Evolutionary conservation across 345 rosid species (phyloP).

Genomic region (Moringa oleifera): DNA sequence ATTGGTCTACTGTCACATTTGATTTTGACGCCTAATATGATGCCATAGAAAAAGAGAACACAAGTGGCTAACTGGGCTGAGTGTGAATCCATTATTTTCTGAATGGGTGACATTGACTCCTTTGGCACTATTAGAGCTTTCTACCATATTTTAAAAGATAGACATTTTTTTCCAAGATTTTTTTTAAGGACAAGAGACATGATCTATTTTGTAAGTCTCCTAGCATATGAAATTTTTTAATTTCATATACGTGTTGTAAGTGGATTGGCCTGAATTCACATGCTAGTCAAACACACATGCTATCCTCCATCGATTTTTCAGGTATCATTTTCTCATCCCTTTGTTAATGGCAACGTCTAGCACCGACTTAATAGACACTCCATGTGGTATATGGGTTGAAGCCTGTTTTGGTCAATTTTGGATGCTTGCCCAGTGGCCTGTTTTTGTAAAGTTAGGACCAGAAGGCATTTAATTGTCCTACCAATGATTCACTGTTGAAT

Average conservation of each 20-base stretch:
- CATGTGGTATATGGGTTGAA: constrained; percentile 1
- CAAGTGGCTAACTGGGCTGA: constrained; percentile 2
- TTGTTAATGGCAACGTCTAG: background rate
- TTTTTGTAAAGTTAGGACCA: background rate
- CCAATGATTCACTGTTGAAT: background rate
- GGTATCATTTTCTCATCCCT: constrained; percentile 6
- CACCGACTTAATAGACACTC: constrained; percentile 8
- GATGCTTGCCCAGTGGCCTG: constrained; percentile 7
- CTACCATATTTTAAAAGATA: constrained; percentile 6
- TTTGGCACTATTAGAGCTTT: background rate
- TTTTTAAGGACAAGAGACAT: constrained; percentile 1
- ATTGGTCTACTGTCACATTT: constrained; percentile 5
- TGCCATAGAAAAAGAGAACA: background rate
- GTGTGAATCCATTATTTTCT: constrained; percentile 15
- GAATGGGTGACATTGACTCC: constrained; percentile 2
- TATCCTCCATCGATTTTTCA: background rate
- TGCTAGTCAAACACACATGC: constrained; percentile 7
- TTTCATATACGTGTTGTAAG: constrained; percentile 3
- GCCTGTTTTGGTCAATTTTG: background rate
- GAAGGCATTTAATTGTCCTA: background rate
- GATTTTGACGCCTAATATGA: constrained; percentile 6
- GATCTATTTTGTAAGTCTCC: constrained; percentile 5
- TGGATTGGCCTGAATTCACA: too few species aligned
- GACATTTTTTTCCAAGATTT: background rate
- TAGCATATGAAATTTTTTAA: constrained; percentile 9